phyloP scores from a whole-genome alignment of 371 early-diverging fungal genomes.

The Syncephalastrum contaminatum region DNA sequence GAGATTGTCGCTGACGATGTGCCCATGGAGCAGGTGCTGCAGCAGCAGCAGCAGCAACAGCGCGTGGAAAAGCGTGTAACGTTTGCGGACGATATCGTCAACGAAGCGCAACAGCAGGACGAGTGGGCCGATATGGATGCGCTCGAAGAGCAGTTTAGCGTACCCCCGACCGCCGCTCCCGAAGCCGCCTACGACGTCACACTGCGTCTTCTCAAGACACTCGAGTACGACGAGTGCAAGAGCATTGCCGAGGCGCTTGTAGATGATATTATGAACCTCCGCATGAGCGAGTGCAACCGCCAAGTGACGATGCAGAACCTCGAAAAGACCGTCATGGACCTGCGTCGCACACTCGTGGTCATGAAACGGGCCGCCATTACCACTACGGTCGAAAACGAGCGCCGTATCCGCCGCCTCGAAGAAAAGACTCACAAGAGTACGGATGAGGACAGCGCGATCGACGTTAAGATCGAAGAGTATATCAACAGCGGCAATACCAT shows the following conservation, averaged over 20 bases:
- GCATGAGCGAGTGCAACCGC: slow-evolving; percentile 62
- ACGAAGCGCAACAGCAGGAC: slow-evolving; percentile 31
- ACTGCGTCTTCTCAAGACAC: slow-evolving; percentile 62
- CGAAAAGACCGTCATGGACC: slow-evolving; percentile 72
- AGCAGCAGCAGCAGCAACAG: slow-evolving; percentile 5
- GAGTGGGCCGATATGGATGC: slow-evolving; percentile 52
- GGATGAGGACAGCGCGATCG: slow-evolving; percentile 21
- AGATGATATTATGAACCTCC: slow-evolving; percentile 74
- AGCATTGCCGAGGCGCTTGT: slow-evolving; percentile 70
- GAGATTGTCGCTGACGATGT: slow-evolving; percentile 27
- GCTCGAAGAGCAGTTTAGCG: slow-evolving; percentile 57
- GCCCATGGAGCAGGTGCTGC: not conserved
- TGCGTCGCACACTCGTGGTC: slow-evolving; percentile 72
- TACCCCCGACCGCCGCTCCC: slow-evolving; percentile 56
- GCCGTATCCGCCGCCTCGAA: slow-evolving; percentile 68
- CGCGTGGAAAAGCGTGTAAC: slow-evolving; percentile 34
- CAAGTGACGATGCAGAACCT: slow-evolving; percentile 61
- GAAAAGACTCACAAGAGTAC: slow-evolving; percentile 17
- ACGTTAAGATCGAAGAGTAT: slow-evolving; percentile 47
- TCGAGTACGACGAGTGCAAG: slow-evolving; percentile 70
- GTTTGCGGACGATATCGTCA: slow-evolving; percentile 49
- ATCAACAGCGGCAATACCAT: slow-evolving; percentile 53
- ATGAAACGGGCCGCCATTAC: slow-evolving; percentile 82
- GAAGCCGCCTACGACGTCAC: slow-evolving; percentile 64
- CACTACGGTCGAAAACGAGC: slow-evolving; percentile 79